phyloP scores from a whole-genome alignment of 208 protist genomes.

The Acanthamoeba sp. region DNA sequence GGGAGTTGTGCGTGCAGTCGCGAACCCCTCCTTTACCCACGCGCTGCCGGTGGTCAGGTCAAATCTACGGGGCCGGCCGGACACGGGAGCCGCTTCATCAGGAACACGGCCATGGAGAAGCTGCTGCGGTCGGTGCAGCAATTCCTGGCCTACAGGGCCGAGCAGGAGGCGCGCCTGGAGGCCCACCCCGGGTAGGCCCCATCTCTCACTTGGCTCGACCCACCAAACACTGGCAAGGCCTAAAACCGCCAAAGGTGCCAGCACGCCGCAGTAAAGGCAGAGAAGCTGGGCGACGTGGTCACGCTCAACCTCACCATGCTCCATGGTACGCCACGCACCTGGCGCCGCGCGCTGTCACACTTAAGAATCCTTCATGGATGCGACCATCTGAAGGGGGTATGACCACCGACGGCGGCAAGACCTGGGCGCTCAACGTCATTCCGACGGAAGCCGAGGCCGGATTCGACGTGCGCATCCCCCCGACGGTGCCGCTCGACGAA shows the following conservation, averaged over 20 bases:
- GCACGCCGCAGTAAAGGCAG: slow-evolving; percentile 47
- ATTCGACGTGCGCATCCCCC: slow-evolving; percentile 90
- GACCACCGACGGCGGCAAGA: slow-evolving; percentile 82
- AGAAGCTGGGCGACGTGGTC: slow-evolving; percentile 88
- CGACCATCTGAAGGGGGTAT: slow-evolving; percentile 18
- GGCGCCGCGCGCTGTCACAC: not conserved
- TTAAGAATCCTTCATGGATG: no score
- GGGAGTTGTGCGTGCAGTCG: not conserved
- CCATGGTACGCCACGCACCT: slow-evolving; percentile 73
- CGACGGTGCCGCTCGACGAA: slow-evolving; percentile 82
- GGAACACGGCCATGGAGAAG: slow-evolving; percentile 86
- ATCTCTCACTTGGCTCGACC: no score
- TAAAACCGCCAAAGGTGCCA: slow-evolving; percentile 68
- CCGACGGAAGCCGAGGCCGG: slow-evolving; percentile 85
- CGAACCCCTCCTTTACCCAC: not conserved
- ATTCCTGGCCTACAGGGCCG: slow-evolving; percentile 77
- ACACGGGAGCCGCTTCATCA: slow-evolving; percentile 88
- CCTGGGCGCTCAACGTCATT: slow-evolving; percentile 88
- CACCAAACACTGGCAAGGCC: not conserved
- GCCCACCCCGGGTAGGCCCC: not conserved
- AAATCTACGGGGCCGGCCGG: slow-evolving; percentile 84
- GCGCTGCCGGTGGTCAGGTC: no score
- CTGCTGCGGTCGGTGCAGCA: slow-evolving; percentile 77
- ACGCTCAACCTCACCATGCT: slow-evolving; percentile 90
- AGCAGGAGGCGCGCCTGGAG: slow-evolving; percentile 71